A percentile compares a stretch with the other conserved stretches of the same genome.
Evolutionary conservation across 1,139 yeast genomes (phyloP).

Genomic region (Saccharomyces hybrid): DNA sequence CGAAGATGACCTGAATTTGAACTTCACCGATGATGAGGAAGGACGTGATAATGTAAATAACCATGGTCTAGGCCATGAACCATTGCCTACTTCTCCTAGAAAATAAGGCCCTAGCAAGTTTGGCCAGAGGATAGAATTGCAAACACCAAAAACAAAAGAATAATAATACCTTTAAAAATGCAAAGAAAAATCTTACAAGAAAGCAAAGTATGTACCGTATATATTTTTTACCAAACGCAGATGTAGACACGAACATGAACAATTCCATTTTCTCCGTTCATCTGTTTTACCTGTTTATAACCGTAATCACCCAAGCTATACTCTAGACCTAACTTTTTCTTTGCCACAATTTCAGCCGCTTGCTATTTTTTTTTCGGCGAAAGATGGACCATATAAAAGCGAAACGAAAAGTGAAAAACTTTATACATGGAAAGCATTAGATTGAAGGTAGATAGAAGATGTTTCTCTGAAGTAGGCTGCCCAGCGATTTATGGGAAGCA

Average conservation of each 20-base stretch:
- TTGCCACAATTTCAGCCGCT: neutral
- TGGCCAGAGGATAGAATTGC: neutral
- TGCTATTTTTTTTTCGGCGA: neutral
- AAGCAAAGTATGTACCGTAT: neutral
- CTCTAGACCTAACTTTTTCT: neutral
- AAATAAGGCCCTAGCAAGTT: neutral
- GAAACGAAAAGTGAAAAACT: neutral
- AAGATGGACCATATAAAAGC: neutral
- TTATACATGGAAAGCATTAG: neutral
- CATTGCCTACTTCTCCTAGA: neutral
- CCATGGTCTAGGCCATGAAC: neutral
- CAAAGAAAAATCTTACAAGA: neutral
- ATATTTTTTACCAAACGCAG: neutral
- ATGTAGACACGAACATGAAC: neutral
- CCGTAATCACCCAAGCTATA: neutral
- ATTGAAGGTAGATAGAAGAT: neutral
- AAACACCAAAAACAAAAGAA: neutral
- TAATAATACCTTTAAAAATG: neutral
- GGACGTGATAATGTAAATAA: slow-evolving; percentile 2
- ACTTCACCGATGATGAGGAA: slow-evolving; percentile 8
- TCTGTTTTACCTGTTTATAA: neutral
- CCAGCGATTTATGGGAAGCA: neutral
- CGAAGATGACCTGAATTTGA: slow-evolving; percentile 13
- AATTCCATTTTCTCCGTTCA: neutral
- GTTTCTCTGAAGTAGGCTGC: neutral